Conservation (phyloP, 176 grass and related monocot species). For the Oryza rufipogon region DNA sequence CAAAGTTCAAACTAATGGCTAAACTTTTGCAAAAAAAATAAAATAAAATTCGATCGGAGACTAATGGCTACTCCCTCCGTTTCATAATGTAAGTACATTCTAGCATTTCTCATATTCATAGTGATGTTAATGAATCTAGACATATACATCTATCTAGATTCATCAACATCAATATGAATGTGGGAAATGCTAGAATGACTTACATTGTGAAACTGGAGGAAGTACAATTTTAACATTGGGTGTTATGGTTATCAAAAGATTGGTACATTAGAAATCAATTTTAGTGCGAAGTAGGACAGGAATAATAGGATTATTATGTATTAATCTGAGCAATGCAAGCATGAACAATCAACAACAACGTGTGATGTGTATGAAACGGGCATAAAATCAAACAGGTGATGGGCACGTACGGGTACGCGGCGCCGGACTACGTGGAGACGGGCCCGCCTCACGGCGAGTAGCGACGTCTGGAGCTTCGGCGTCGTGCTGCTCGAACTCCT, state of each 20-base stretch:
- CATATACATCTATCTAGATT: too few relatives aligned
- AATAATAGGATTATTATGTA: background rate
- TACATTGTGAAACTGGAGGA: too few relatives aligned
- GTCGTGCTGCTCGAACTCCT: background rate
- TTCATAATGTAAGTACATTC: too few relatives aligned
- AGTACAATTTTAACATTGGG: too few relatives aligned
- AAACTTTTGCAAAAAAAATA: background rate
- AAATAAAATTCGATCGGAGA: too few relatives aligned
- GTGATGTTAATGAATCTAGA: too few relatives aligned
- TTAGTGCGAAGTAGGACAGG: background rate
- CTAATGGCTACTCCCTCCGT: too few relatives aligned
- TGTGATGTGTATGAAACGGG: too few relatives aligned
- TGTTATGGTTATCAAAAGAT: background rate
- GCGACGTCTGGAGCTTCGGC: background rate
- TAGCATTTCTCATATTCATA: too few relatives aligned
- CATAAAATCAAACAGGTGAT: background rate
- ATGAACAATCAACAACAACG: background rate
- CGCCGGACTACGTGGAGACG: background rate
- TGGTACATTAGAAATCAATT: background rate
- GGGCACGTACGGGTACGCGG: background rate
- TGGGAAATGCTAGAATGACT: too few relatives aligned
- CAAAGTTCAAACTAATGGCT: background rate
- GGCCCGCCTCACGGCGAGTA: background rate
- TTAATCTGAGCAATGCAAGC: background rate
- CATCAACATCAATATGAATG: too few relatives aligned